phyloP scores from a whole-genome alignment of 768 basidiomycete genomes.

The Lactarius evosmus region DNA sequence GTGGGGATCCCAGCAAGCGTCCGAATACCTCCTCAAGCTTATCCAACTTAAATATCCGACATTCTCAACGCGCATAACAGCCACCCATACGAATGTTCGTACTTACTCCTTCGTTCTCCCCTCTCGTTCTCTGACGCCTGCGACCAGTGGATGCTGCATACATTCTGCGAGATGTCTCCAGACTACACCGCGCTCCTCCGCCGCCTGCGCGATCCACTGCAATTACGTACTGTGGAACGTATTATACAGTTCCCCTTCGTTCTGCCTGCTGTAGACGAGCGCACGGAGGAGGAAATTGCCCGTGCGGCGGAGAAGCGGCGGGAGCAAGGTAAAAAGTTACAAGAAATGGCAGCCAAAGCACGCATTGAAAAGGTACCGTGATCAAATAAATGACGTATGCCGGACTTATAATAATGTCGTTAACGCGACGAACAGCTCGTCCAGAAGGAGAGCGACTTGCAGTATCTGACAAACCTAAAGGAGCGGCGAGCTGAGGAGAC shows the following conservation, averaged over 20 bases:
- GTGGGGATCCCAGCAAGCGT: slow-evolving; percentile 88
- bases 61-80: slow-evolving; percentile 82
- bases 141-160: slow-evolving; percentile 84
- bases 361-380: slow-evolving; percentile 74
- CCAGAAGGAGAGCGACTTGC: slow-evolving; percentile 74
- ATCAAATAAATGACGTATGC: background rate
- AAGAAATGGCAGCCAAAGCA: slow-evolving; percentile 86
- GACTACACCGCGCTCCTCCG: slow-evolving; percentile 74
- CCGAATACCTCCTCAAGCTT: slow-evolving; percentile 89
- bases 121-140: background rate
- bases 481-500: slow-evolving; percentile 57
- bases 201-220: slow-evolving; percentile 60
- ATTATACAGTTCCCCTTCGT: slow-evolving; percentile 88
- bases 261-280: slow-evolving; percentile 62
- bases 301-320: slow-evolving; percentile 72
- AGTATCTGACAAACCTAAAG: slow-evolving; percentile 58
- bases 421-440: slow-evolving; percentile 45
- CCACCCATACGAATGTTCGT: slow-evolving; percentile 71
- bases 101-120: background rate
- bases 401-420: background rate
- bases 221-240: slow-evolving; percentile 60
- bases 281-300: slow-evolving; percentile 86
- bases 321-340: slow-evolving; percentile 84
- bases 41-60: slow-evolving; percentile 94
- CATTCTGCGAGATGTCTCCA: slow-evolving; percentile 76